Percentiles rank a stretch among this genome's conserved stretches.
These are phyloP conservation scores for Panicum virgatum DNA, from an alignment of 202 grass and related monocot genomes.

Conservation along the genomic window DNA sequence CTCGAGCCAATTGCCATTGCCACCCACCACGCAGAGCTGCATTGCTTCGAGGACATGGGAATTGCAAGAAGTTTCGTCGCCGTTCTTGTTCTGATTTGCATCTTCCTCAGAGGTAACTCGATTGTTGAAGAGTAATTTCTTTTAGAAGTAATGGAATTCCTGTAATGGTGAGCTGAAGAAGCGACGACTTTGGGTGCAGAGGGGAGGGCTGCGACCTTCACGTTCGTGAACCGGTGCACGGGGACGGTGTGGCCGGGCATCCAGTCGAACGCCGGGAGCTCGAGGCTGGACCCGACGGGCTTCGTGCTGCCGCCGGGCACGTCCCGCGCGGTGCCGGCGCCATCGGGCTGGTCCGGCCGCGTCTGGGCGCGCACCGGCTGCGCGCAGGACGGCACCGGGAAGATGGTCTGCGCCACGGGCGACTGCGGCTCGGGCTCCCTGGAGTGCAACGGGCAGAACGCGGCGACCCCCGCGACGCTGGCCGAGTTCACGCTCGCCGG, in stretches of 20 bases:
- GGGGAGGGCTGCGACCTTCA: constrained; percentile 64
- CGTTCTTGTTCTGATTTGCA: constrained; percentile 14
- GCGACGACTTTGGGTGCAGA: constrained; percentile 7
- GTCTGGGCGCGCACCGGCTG: constrained; percentile 92
- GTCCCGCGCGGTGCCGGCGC: constrained; percentile 48
- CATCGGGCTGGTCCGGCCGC: constrained; percentile 85
- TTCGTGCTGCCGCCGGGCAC: constrained; percentile 68
- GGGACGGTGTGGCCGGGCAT: constrained; percentile 87
- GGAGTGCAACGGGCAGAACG: constrained; percentile 67
- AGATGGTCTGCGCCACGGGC: constrained; percentile 64
- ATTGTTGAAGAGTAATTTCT: background rate
- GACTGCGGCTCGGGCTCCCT: constrained; percentile 78
- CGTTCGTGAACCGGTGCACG: constrained; percentile 80
- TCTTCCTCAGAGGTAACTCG: constrained; percentile 43
- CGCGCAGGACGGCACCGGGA: constrained; percentile 46
- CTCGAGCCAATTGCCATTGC: constrained; percentile 20
- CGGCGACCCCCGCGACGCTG: constrained; percentile 70
- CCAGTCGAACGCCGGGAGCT: constrained; percentile 75
- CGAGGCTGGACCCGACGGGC: constrained; percentile 67
- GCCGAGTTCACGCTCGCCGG: constrained; percentile 83
- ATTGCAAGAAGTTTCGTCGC: constrained; percentile 20
- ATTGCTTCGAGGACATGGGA: constrained; percentile 45
- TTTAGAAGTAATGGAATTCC: background rate
- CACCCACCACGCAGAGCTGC: constrained; percentile 20
- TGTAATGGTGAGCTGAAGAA: too few species aligned